Conservation (phyloP, 805 yeast genomes). For the Cyberlindnera maritima region DNA sequence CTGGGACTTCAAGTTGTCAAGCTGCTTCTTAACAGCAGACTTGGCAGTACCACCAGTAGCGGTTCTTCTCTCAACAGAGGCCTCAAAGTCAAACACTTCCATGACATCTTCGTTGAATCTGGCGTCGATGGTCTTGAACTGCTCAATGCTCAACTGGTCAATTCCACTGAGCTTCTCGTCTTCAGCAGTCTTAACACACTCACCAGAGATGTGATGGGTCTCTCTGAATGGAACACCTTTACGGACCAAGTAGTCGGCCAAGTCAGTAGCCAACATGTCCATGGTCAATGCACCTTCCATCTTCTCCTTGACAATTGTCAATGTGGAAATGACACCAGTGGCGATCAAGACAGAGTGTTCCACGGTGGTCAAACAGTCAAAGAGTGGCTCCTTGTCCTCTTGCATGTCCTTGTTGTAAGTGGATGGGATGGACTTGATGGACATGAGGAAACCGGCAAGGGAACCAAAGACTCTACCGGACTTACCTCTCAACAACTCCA, state of each 20-base stretch:
- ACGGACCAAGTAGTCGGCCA: conserved; percentile 96
- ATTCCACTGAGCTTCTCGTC: conserved; percentile 74
- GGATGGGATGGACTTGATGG: conserved; percentile 94
- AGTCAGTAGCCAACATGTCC: conserved; percentile 99
- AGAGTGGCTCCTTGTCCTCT: conserved; percentile 98
- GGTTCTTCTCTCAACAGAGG: conserved; percentile 92
- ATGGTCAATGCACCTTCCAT: conserved; percentile 91
- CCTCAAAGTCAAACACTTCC: conserved; percentile 87
- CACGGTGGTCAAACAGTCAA: conserved; percentile 85
- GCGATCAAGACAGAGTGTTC: conserved; percentile 93
- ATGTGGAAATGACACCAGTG: conserved; percentile 92
- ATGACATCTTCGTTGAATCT: conserved; percentile 81
- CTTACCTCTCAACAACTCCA: conserved; percentile 94
- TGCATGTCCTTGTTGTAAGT: conserved; percentile 98
- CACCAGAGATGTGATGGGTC: conserved; percentile 98
- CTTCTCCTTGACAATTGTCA: conserved; percentile 63
- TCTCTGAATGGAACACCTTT: conserved; percentile 99
- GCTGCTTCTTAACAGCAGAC: conserved; percentile 79
- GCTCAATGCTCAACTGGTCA: conserved; percentile 75
- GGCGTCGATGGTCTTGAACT: conserved; percentile 73
- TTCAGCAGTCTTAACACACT: conserved; percentile 92
- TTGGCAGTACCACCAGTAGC: conserved; percentile 98
- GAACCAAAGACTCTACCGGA: conserved; percentile 97
- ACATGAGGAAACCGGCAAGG: conserved; percentile 93
- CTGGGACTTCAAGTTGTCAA: conserved; percentile 36